Percentiles rank a stretch among this genome's conserved stretches.
phyloP scores from a whole-genome alignment of 768 basidiomycete genomes.

The Tulasnella sp. region DNA sequence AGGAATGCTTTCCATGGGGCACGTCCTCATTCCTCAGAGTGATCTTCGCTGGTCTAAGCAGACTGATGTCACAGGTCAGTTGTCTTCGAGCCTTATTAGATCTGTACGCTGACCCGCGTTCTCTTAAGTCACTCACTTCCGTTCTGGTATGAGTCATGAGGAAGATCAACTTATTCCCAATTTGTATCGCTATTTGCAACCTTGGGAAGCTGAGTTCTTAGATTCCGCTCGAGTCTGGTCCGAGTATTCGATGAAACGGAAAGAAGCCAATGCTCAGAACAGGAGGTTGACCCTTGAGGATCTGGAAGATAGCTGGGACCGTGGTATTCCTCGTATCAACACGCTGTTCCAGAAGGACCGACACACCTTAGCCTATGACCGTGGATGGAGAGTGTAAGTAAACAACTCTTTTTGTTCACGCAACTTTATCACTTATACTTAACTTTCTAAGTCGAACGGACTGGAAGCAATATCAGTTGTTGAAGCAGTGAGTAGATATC shows the following conservation, averaged over 20 bases:
- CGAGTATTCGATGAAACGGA: conserved; percentile 98
- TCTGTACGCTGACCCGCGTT: conserved; percentile 6
- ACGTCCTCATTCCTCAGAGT: conserved; percentile 95
- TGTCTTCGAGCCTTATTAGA: neutral
- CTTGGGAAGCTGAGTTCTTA: conserved; percentile 95
- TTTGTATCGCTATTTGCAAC: conserved; percentile 89
- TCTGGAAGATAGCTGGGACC: conserved; percentile 97
- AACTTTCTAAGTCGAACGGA: conserved; percentile 65
- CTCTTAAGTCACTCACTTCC: conserved; percentile 82
- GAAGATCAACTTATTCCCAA: conserved; percentile 95
- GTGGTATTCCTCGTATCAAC: conserved; percentile 96
- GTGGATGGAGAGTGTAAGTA: conserved; percentile 63
- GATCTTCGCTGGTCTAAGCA: conserved; percentile 98
- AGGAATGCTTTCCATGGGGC: conserved; percentile 99
- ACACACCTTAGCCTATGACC: conserved; percentile 95
- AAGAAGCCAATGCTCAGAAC: conserved; percentile 98
- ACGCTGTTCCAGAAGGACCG: conserved; percentile 98
- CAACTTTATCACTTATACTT: neutral
- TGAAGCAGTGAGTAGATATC: conserved; percentile 57
- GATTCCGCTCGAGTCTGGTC: conserved; percentile 99
- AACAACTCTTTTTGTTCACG: neutral
- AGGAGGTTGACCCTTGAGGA: conserved; percentile 93
- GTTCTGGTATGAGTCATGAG: conserved; percentile 95
- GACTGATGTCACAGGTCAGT: conserved; percentile 77
- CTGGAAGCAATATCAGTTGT: conserved; percentile 93